phyloP scores from a whole-genome alignment of 257 asterid genomes.

The Plantago elongata region DNA sequence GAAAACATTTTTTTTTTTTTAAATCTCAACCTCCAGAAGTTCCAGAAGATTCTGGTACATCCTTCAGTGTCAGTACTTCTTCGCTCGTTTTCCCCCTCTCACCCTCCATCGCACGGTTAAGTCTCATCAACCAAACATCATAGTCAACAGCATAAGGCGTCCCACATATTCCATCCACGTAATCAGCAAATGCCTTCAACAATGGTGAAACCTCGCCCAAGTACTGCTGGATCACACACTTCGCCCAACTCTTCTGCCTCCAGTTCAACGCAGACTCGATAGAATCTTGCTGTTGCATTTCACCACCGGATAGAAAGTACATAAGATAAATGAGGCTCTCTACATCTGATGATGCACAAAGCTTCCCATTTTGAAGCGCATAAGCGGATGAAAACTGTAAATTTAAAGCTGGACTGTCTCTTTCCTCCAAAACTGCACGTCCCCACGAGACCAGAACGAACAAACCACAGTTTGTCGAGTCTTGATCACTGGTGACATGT shows the following conservation, averaged over 20 bases:
- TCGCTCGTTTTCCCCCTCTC: constrained; percentile 56
- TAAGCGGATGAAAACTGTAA: constrained; percentile 63
- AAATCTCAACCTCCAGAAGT: constrained; percentile 35
- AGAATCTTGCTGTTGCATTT: constrained; percentile 57
- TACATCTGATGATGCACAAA: constrained; percentile 71
- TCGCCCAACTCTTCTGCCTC: constrained; percentile 66
- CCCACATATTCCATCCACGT: constrained; percentile 66
- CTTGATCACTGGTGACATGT: constrained; percentile 28
- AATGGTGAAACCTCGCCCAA: constrained; percentile 66
- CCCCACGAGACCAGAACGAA: constrained; percentile 74
- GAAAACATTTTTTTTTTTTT: no score
- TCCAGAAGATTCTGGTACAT: constrained; percentile 56
- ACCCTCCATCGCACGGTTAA: constrained; percentile 43
- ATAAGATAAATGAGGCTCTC: constrained; percentile 71
- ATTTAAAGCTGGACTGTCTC: constrained; percentile 67
- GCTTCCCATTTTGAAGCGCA: constrained; percentile 75
- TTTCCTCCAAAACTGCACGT: constrained; percentile 68
- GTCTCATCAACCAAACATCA: constrained; percentile 63
- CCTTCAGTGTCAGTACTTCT: constrained; percentile 33
- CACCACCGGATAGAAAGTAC: constrained; percentile 54
- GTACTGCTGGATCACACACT: constrained; percentile 52
- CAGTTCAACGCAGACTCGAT: constrained; percentile 73
- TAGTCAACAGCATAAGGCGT: constrained; percentile 72
- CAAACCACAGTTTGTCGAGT: constrained; percentile 18
- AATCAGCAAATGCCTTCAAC: constrained; percentile 73